These are phyloP conservation scores for Byssothecium circinans DNA, from an alignment of 2,329 filamentous ascomycete genomes.

Conservation along the genomic window DNA sequence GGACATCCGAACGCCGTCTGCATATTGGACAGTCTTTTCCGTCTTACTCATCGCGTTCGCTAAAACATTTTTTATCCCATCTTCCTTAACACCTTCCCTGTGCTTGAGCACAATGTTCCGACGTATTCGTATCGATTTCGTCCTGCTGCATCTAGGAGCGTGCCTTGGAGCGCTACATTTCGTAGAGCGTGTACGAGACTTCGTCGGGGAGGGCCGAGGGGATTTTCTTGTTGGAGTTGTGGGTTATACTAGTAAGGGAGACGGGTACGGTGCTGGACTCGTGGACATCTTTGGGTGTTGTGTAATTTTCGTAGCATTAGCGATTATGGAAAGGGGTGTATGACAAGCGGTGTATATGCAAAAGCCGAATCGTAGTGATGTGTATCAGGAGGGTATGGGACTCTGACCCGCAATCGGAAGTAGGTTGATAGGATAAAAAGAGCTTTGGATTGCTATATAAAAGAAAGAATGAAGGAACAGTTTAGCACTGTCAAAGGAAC, in stretches of 20 bases:
- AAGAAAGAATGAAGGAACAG: too few species aligned
- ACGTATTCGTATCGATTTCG: slow-evolving; percentile 62
- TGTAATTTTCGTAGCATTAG: too few species aligned
- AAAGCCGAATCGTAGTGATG: too few species aligned
- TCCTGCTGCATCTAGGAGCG: slow-evolving; percentile 66
- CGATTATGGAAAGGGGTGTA: too few species aligned
- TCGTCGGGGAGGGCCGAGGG: slow-evolving; percentile 73
- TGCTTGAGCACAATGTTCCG: slow-evolving; percentile 53
- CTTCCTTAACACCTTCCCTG: slow-evolving; percentile 51
- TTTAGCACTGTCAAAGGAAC: too few species aligned
- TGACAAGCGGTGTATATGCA: too few species aligned
- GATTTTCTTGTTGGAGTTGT: slow-evolving; percentile 66
- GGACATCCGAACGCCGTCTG: slow-evolving; percentile 76
- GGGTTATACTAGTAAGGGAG: slow-evolving; percentile 59
- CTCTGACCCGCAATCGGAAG: too few species aligned
- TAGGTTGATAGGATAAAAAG: too few species aligned
- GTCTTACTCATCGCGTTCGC: slow-evolving; percentile 52
- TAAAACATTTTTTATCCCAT: slow-evolving; percentile 61
- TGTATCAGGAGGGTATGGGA: too few species aligned
- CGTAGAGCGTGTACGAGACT: slow-evolving; percentile 58
- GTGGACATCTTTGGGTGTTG: too few species aligned
- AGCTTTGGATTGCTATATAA: too few species aligned
- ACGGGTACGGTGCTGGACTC: slow-evolving; percentile 74
- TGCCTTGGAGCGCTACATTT: slow-evolving; percentile 54
- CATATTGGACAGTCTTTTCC: slow-evolving; percentile 57